Base-by-base conservation (phyloP, 2,329 filamentous ascomycete genomes). In the Xylaria sp. region DNA sequence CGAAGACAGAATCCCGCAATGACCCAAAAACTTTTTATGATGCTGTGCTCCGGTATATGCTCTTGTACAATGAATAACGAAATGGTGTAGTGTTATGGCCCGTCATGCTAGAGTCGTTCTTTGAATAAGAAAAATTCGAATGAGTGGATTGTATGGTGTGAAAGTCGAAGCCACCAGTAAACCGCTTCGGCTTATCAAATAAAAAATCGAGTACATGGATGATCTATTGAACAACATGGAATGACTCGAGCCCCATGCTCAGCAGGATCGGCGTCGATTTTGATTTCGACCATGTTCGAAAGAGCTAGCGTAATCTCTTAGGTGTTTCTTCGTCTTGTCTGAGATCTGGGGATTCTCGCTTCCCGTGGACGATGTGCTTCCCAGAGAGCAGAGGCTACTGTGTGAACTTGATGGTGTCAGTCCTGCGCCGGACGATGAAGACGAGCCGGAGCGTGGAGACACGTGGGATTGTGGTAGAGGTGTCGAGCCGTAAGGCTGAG, bases 241-340 rank as follows among this genome's bases (percentile, higher is more conserved):
- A 56, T 65, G 54, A 53, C 25, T 42, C 25, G 29, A 50, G 45
- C 45, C 20, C 42, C 36, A 20, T 47, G 61, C 68, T 76, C 84
- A 88, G 76, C 85, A 83, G 33, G 86, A 85, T 81, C 89, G 80
- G 74, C 86, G 81, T 72, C 86, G 85, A 74, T 87, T 85, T 61
- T 75, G 73, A 17, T 83, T 77, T 68, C 92, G 87, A 65, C 91
- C 90, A 72, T 94, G 92, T 79, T 97, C 94, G 77, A 97, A 97
- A 1, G 92, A 93, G 76, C 91, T 92, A 72, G 92, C 92, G 79
- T 97, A 97, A 72, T 91, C 90, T 76, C 90, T 89, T 39, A 97
- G 87, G 78, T 97, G 93, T 79, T 88, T 89, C 74, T 89, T 89
- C 31, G 92, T 90, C 79, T 92, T 91, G 71, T 92, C 89, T 3